Evolutionary conservation across 2,329 filamentous ascomycete species (phyloP), one percentile per base, ranked within the genome.

Genomic region (Botrytis elliptica): DNA sequence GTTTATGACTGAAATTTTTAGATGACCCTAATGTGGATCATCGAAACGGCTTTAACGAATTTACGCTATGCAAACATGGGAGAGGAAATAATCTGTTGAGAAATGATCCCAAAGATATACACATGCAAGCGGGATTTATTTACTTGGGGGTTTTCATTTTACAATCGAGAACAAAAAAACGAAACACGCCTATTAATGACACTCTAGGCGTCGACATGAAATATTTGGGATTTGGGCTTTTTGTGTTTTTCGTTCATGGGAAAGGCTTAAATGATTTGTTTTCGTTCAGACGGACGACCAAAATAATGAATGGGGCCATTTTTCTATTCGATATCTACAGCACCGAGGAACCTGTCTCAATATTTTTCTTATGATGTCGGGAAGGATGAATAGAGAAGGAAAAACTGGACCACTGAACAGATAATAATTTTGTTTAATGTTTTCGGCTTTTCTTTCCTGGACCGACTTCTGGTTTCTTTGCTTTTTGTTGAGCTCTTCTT

Each of bases 1-100:
- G 78, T 80, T 82, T 84, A 79, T 82, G 83, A 80, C 81, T 79
- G 79, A 80, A 69, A 69, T 81, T 81, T 66, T 70, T 64, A 77
- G 70, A 77, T 75, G 75, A 74, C 70, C 65, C 72, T 68, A 72
- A 75, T 72, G 65, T 14, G 64, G 55, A 44, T 68, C 69, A 75
- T 77, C 72, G 73, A 71, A 67, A 75, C 70, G 75, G 75, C 71
- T 72, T 57, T 77, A 71, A 77, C 64, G 76, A 77, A 71, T 75
- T 76, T 71, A 77, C 75, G 76, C 76, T 74, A 75, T 76, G 76
- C 75, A 74, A 75, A 75, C 69, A 72, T 66, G 57, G 72, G 57
- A 70, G 71, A 73, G 75, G 76, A 76, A 77, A 75, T 79, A 72
- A 68, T 71, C 72, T 67, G 57, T 76, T 72, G 75, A 70, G 71